A percentile compares a stretch with the other conserved stretches of the same genome.
These are phyloP conservation scores for Coprinellus micaceus DNA, from an alignment of 768 basidiomycete species.

Conservation along the genomic window DNA sequence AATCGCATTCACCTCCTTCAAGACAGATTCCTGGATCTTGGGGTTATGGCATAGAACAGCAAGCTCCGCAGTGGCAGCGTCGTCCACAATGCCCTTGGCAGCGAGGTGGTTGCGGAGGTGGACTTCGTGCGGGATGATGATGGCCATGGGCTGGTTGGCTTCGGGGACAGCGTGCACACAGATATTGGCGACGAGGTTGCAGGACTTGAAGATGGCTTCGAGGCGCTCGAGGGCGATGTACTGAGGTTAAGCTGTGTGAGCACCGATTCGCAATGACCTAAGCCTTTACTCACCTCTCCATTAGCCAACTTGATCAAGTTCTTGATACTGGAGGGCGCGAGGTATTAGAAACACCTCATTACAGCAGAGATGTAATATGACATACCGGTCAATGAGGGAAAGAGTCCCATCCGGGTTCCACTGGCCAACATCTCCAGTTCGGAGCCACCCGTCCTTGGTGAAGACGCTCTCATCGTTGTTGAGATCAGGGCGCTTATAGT, in stretches of 20 bases:
- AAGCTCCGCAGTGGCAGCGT: constrained; percentile 39
- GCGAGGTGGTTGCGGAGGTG: constrained; percentile 65
- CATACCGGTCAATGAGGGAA: constrained; percentile 81
- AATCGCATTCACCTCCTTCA: constrained; percentile 72
- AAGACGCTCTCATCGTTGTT: constrained; percentile 82
- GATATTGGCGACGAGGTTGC: constrained; percentile 73
- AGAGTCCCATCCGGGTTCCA: constrained; percentile 94
- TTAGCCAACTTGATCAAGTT: constrained; percentile 84
- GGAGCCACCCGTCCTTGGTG: constrained; percentile 80
- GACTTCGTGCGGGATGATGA: constrained; percentile 77
- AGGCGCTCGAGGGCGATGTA: constrained; percentile 92
- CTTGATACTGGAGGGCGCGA: constrained; percentile 53
- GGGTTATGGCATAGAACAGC: constrained; percentile 52
- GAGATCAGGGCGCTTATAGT: constrained; percentile 89
- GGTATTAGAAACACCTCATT: background rate
- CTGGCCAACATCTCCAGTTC: constrained; percentile 92
- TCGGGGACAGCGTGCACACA: constrained; percentile 77
- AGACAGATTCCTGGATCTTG: constrained; percentile 54
- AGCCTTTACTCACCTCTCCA: constrained; percentile 43
- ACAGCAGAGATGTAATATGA: constrained; percentile 3
- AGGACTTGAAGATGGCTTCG: constrained; percentile 84
- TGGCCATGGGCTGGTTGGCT: constrained; percentile 80
- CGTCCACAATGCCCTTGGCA: constrained; percentile 21
- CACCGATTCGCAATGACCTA: constrained; percentile 28
- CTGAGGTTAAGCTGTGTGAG: constrained; percentile 13